Evolutionary conservation across 352 stramenopile species (phyloP), one percentile per base, ranked within the genome.

Genomic region (Saprolegnia diclina): DNA sequence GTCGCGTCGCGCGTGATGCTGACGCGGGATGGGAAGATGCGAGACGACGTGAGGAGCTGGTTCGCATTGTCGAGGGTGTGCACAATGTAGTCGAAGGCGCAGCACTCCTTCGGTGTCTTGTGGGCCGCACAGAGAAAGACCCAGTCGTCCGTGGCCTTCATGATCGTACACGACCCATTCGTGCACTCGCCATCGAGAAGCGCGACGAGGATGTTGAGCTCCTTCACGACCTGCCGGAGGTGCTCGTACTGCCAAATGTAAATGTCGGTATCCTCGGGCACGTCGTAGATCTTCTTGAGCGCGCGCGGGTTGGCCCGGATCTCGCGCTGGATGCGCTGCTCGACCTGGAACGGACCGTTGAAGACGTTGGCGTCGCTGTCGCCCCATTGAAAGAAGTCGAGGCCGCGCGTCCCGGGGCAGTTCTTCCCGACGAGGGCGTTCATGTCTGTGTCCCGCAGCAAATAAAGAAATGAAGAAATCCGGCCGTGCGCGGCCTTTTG

Each of bases 51-150:
- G 71, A 92, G 79, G 73, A 92, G 73, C 70, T 84, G 87, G 73
- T 91, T 91, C 72, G 90, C 85, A 71, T 91, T 92, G 82, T 92
- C 85, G 79, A 92, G 88, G 13, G 85, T 92, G 78, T 92, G 85
- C 26, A 90, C 67, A 35, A 91, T 90, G 77, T 92, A 92, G 73
- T 92, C 85, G 71, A 92, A 92, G 48, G 85, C 85, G 62, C 85
- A 92, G 72, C 85, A 92, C 70, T 92, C 85, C 53, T 87, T 87
- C 7, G 85, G 85, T 32, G 80, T 72, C 71, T 92, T 92, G 71
- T 92, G 85, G 22, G 85, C 85, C n/a, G 85, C 85, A 64, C 85
- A 92, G 10, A 92, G 72, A 64, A 92, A 92, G 24, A 92, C 85
- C 85, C 85, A 92, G 72, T 92, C 85, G 76, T 92, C 85, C 50